Evolutionary conservation across 495 filamentous ascomycete species (phyloP).

Genomic region (Penicillium coprophilum): DNA sequence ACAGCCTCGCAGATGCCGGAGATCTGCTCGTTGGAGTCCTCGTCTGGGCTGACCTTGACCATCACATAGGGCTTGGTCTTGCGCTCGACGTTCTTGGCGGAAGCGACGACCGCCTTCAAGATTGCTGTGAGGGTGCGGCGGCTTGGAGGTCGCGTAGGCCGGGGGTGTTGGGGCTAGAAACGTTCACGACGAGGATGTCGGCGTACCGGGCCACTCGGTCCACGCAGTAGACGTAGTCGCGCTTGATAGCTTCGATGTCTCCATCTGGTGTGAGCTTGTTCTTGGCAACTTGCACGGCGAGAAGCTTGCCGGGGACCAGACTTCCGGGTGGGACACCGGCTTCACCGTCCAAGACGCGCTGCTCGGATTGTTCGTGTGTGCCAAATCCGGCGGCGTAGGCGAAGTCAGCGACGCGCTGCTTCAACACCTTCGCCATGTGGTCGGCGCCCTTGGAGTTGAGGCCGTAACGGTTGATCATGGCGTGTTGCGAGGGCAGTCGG

Average conservation of each 20-base stretch:
- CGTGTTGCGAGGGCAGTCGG: constrained; percentile 74
- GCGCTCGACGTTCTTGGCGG: constrained; percentile 64
- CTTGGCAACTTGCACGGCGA: constrained; percentile 97
- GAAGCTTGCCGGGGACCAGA: constrained; percentile 67
- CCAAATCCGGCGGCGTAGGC: constrained; percentile 69
- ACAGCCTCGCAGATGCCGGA: constrained; percentile 85
- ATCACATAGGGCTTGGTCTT: constrained; percentile 80
- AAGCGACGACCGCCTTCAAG: constrained; percentile 76
- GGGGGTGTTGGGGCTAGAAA: constrained; percentile 93
- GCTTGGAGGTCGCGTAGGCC: constrained; percentile 83
- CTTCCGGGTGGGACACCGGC: constrained; percentile 69
- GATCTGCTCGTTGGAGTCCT: constrained; percentile 79
- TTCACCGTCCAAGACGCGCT: constrained; percentile 69
- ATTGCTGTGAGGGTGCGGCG: constrained; percentile 77
- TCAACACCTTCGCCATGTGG: constrained; percentile 73
- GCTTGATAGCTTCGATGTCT: constrained; percentile 78
- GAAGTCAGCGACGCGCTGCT: constrained; percentile 73
- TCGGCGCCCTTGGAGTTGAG: constrained; percentile 90
- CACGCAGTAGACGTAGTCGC: constrained; percentile 86
- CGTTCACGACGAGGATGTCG: constrained; percentile 94
- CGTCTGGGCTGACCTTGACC: constrained; percentile 96
- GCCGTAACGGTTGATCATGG: constrained; percentile 92
- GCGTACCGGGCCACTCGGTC: constrained; percentile 78
- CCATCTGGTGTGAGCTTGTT: constrained; percentile 84
- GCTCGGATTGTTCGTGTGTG: constrained; percentile 59